Conservation (phyloP, 202 grass and related monocot genomes). For the Zoysia matrella region DNA sequence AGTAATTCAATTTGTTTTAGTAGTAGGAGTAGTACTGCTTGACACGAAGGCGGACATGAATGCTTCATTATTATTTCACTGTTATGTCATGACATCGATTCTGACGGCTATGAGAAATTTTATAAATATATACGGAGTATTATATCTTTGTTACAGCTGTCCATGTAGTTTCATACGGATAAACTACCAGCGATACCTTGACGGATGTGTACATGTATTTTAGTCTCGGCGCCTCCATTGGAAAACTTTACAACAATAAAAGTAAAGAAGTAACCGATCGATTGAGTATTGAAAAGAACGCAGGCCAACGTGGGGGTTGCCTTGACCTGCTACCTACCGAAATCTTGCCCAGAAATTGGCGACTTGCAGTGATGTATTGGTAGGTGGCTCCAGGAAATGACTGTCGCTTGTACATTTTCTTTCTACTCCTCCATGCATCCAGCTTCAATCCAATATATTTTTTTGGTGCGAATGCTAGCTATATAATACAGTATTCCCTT, state of each 20-base stretch:
- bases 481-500: background rate
- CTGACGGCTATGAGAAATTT: slow-evolving; percentile 8
- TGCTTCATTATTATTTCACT: background rate
- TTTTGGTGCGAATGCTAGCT: background rate
- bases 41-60: slow-evolving; percentile 8
- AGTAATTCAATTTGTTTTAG: too few species aligned
- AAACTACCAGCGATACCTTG: slow-evolving; percentile 11
- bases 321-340: background rate
- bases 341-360: slow-evolving; percentile 49
- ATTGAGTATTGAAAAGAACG: background rate
- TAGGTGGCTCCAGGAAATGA: slow-evolving; percentile 50
- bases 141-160: background rate
- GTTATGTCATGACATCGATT: slow-evolving; percentile 26
- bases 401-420: background rate
- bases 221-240: background rate
- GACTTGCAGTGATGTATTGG: slow-evolving; percentile 37
- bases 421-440: background rate
- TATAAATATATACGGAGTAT: too few species aligned
- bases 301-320: slow-evolving; percentile 27
- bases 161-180: slow-evolving; percentile 25
- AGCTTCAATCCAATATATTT: slow-evolving; percentile 4
- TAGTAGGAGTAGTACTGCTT: background rate
- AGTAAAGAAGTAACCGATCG: background rate
- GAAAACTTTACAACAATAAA: background rate
- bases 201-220: slow-evolving; percentile 17